phyloP scores from a whole-genome alignment of 2,329 filamentous ascomycete species.

The Colletotrichum coccodes region DNA sequence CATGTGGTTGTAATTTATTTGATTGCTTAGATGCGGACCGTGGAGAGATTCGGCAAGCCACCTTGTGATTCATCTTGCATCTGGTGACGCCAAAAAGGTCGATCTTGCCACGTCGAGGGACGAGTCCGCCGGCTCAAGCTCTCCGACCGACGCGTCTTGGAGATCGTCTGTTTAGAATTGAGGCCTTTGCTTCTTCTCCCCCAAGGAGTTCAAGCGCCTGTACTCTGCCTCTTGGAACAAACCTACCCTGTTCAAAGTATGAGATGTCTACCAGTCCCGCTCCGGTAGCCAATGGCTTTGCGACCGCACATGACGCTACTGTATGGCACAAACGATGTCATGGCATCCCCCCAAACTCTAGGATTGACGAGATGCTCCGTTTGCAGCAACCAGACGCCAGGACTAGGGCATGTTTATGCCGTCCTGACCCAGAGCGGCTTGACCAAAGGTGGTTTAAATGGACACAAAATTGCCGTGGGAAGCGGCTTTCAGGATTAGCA shows the following conservation, averaged over 20 bases:
- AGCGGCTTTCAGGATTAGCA: neutral
- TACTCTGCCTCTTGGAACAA: neutral
- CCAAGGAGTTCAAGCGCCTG: neutral
- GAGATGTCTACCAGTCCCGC: neutral
- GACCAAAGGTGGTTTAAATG: neutral
- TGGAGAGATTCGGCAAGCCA: neutral
- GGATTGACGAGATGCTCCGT: neutral
- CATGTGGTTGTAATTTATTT: neutral
- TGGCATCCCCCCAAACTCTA: neutral
- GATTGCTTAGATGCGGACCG: neutral
- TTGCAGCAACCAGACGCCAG: neutral
- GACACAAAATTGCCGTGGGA: neutral
- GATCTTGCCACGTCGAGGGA: conserved; percentile 4
- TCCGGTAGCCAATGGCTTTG: neutral
- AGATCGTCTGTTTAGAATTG: conserved; percentile 11
- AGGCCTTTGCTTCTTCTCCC: neutral
- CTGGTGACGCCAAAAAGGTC: neutral
- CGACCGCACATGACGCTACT: conserved; percentile 7
- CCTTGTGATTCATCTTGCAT: neutral
- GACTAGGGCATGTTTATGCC: neutral
- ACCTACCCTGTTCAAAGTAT: neutral
- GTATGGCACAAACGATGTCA: neutral
- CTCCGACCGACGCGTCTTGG: neutral
- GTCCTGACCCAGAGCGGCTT: neutral
- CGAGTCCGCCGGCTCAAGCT: conserved; percentile 1